Base-by-base conservation (phyloP, 1,139 yeast species). In the Yamadazyma sp. region DNA sequence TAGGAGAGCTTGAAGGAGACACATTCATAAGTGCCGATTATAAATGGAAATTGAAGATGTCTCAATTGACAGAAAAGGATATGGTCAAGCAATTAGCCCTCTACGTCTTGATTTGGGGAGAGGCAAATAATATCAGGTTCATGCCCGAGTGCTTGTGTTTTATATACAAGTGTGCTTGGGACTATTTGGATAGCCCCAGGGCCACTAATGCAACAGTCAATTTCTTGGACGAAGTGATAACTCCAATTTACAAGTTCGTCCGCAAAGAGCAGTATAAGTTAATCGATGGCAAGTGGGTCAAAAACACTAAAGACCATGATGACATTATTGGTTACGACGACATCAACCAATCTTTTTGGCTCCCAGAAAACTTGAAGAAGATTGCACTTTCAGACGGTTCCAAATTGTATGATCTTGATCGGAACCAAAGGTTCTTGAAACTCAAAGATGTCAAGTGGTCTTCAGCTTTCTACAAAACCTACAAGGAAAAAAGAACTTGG, bases 281-380 rank as follows among this genome's bases (percentile, higher is more conserved):
- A 1, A 46, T 55, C 6, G 69, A 69, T 27, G 78, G 72, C 0
- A 49, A 53, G 2, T 74, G 75, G 66, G 56, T 69, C 2, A 71
- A 74, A 45, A 69, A 69, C 29, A 82, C 76, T 39, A 75, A 69
- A 37, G 96, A 88, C 55, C 96, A 88, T 54, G 67, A 75, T 43
- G 66, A 73, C 29, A 75, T 81, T 2, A 81, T 88, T 45, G 96
- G 96, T 0, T 88, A 88, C 54, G 96, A 88, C 58, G 96, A 88
- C 56, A 71, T 87, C 38, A 88, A 88, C 57, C 96, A 85, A 55
- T 68, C 84, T 17, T 88, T 88, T 55, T 88, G 96, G 96, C 81
- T 81, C 48, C 74, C 78, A 0, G 74, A 78, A 41, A 87, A 88
- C 0, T 59, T 88, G 10, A 64, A 69, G 36, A 64, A 73, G 34